Evolutionary conservation across 1,139 yeast species (phyloP), one percentile per base, ranked within the genome.

Genomic region (Taphrina communis): DNA sequence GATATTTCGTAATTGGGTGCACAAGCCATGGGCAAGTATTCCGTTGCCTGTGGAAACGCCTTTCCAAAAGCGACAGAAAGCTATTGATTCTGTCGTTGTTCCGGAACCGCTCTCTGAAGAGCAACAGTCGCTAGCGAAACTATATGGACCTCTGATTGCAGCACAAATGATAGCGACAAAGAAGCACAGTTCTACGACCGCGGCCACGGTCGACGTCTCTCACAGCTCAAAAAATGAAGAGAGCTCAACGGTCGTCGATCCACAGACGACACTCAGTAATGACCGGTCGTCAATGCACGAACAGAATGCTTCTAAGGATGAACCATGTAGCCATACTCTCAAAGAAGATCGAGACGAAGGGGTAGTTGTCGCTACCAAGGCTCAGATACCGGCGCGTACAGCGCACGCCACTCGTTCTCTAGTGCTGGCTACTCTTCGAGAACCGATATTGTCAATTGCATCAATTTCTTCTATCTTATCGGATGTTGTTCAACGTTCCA

Each of bases 101-200:
- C 60, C 60, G 7, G 60, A 56, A 17, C 60, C 50, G 17, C 50
- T 56, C 17, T 56, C 60, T 12, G 46, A 39, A 6, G 60, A 56
- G 41, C 60, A 56, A 6, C 46, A 56, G 39, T 56, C 60, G 21
- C 50, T 56, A 50, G 35, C 46, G 35, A 56, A 56, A 56, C 19
- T 56, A 14, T 56, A 56, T 56, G 60, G 60, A 6, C 60, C 60
- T 8, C 35, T 39, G 12, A 56, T 56, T 11, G 60, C 60, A 12
- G 60, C 60, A 25, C 60, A 56, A 41, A 56, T 56, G 60, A 53
- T 53, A 42, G 9, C 41, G 21, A 11, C 58, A 17, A 31, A 53
- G 42, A 35, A 17, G 41, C 14, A 35, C 17, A 9, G 6, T 39
- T 17, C 42, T 39, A 14, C 2, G 11, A 6, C 51, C 17, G 2